Percentiles rank a stretch among this genome's conserved stretches.
Evolutionary conservation across 2,329 filamentous ascomycete species (phyloP).

Genomic region (Cladophialophora chaetospira): DNA sequence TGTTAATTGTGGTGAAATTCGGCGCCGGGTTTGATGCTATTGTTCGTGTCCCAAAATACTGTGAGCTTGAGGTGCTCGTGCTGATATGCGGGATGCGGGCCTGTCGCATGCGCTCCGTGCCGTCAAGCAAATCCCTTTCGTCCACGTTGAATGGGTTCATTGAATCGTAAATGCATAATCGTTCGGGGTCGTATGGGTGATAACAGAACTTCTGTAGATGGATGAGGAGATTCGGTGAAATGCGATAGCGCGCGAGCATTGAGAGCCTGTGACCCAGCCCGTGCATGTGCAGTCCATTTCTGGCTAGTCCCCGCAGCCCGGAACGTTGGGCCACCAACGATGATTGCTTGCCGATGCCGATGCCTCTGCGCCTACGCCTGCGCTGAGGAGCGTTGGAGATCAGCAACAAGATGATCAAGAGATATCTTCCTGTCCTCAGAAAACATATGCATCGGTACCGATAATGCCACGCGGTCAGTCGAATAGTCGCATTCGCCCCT

Average conservation of each 20-base stretch:
- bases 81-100: background rate
- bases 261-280: background rate
- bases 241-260: background rate
- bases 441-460: too few species aligned
- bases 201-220: background rate
- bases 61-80: background rate
- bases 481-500: too few species aligned
- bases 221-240: background rate
- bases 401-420: too few species aligned
- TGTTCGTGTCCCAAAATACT: background rate
- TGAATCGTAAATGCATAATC: conserved; percentile 1
- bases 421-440: too few species aligned
- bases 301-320: too few species aligned
- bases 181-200: background rate
- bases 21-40: background rate
- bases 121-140: conserved; percentile 2
- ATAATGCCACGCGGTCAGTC: too few species aligned
- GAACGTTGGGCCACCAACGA: too few species aligned
- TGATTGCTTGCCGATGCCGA: too few species aligned
- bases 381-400: too few species aligned
- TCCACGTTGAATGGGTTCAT: conserved; percentile 3
- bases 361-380: too few species aligned
- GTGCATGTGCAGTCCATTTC: background rate
- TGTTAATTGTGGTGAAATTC: background rate
- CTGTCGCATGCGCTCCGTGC: conserved; percentile 1